Conservation (phyloP, 2,329 filamentous ascomycete genomes). For the Nakataea oryzae region DNA sequence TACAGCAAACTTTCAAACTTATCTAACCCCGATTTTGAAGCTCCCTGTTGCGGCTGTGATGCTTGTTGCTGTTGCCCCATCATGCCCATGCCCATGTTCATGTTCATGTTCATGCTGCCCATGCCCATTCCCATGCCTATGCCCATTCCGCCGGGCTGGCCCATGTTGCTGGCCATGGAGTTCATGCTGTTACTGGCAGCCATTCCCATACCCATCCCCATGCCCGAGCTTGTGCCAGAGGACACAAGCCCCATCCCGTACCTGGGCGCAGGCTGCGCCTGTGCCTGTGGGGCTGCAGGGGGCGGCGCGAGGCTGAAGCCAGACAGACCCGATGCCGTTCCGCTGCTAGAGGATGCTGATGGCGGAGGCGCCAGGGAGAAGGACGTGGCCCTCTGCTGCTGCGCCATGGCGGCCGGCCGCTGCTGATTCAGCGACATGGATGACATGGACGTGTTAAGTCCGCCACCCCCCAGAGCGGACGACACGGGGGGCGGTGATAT, state of each 20-base stretch:
- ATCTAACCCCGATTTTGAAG: conserved; percentile 44
- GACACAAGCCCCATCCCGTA: conserved; percentile 12
- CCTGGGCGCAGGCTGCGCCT: conserved; percentile 12
- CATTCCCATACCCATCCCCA: conserved; percentile 5
- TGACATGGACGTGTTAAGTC: conserved; percentile 32
- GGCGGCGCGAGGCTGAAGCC: conserved; percentile 39
- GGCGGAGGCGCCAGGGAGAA: conserved; percentile 51
- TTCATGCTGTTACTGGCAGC: conserved; percentile 12
- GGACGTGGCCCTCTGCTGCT: conserved; percentile 27
- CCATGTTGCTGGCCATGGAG: conserved; percentile 12
- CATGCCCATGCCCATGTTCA: conserved; percentile 13
- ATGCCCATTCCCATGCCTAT: conserved; percentile 12
- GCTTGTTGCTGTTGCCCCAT: conserved; percentile 14
- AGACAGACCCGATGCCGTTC: conserved; percentile 15
- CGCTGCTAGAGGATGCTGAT: conserved; percentile 12
- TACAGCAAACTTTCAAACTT: conserved; percentile 59
- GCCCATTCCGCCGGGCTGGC: conserved; percentile 10
- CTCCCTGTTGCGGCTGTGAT: conserved; percentile 15
- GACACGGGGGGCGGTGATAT: conserved; percentile 18
- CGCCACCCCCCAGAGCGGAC: conserved; percentile 22
- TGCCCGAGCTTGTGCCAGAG: conserved; percentile 4
- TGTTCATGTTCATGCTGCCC: conserved; percentile 10
- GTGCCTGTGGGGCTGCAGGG: conserved; percentile 16
- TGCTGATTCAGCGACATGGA: conserved; percentile 36
- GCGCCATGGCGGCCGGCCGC: conserved; percentile 18